These are phyloP conservation scores for Pelargonium nanum DNA, from an alignment of 345 rosid species.

Conservation along the genomic window DNA sequence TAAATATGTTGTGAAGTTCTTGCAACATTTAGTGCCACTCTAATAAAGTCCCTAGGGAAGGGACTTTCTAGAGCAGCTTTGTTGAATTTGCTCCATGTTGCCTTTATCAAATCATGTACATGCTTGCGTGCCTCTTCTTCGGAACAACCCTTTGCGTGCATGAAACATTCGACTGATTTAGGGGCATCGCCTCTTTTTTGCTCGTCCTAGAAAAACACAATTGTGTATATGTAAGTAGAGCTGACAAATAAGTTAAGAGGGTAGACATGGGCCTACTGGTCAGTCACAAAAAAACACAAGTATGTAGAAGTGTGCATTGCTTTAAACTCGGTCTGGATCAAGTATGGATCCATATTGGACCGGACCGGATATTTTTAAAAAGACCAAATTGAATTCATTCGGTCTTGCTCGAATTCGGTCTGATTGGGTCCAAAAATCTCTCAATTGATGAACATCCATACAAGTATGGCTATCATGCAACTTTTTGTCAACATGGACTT, in stretches of 20 bases:
- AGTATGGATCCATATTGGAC: too few species aligned
- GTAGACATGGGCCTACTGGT: neutral
- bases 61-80: neutral
- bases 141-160: conserved; percentile 15
- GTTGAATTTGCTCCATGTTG: conserved; percentile 32
- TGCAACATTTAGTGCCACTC: conserved; percentile 19
- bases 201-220: conserved; percentile 22
- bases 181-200: conserved; percentile 24
- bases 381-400: too few species aligned
- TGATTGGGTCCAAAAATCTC: too few species aligned
- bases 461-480: too few species aligned
- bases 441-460: too few species aligned
- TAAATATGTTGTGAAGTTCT: conserved; percentile 22
- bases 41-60: conserved; percentile 15
- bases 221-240: neutral
- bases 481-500: too few species aligned
- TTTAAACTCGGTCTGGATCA: too few species aligned
- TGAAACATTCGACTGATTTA: conserved; percentile 26
- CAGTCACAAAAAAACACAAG: too few species aligned
- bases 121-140: conserved; percentile 20
- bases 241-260: neutral
- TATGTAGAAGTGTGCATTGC: too few species aligned
- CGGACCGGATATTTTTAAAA: too few species aligned
- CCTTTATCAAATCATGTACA: conserved; percentile 16
- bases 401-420: too few species aligned